Percentiles rank a stretch among this genome's conserved stretches.
phyloP scores from a whole-genome alignment of 352 stramenopile species.

The Pythium periplocum region DNA sequence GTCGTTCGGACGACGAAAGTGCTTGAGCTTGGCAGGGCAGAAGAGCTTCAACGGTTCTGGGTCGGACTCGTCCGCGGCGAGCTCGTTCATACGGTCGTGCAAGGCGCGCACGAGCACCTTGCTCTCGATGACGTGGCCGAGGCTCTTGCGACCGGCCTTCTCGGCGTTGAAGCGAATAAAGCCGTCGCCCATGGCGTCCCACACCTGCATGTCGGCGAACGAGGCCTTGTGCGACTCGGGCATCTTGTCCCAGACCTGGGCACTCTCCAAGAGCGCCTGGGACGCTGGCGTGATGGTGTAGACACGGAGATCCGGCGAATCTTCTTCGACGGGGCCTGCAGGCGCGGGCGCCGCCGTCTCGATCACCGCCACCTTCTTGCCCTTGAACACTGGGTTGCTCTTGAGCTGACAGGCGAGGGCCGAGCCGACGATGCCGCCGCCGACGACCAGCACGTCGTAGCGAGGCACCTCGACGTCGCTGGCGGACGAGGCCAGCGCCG shows the following conservation, averaged over 20 bases:
- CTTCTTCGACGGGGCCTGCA: conserved; percentile 37
- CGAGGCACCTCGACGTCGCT: conserved; percentile 27
- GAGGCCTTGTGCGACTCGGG: conserved; percentile 40
- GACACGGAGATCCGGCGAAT: conserved; percentile 81
- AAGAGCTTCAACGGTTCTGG: conserved; percentile 61
- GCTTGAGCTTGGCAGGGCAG: conserved; percentile 76
- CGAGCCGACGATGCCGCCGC: conserved; percentile 78
- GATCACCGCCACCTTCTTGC: conserved; percentile 75
- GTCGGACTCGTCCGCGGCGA: conserved; percentile 36
- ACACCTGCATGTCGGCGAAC: conserved; percentile 90
- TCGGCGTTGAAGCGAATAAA: conserved; percentile 84
- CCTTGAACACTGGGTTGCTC: conserved; percentile 66
- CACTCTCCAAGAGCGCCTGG: conserved; percentile 64
- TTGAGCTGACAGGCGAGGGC: conserved; percentile 80
- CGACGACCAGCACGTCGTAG: conserved; percentile 82
- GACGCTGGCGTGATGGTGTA: conserved; percentile 89
- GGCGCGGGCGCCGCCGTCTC: conserved; percentile 44
- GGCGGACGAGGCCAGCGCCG: conserved; percentile 6
- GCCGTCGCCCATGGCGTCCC: conserved; percentile 86
- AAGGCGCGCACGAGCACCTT: conserved; percentile 82
- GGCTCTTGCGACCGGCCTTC: conserved; percentile 45
- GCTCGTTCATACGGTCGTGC: conserved; percentile 80
- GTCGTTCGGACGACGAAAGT: conserved; percentile 57
- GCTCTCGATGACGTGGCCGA: conserved; percentile 87
- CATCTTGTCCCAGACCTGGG: conserved; percentile 78